These are phyloP conservation scores for Claviceps africana DNA, from an alignment of 2,329 filamentous ascomycete species.

Conservation along the genomic window DNA sequence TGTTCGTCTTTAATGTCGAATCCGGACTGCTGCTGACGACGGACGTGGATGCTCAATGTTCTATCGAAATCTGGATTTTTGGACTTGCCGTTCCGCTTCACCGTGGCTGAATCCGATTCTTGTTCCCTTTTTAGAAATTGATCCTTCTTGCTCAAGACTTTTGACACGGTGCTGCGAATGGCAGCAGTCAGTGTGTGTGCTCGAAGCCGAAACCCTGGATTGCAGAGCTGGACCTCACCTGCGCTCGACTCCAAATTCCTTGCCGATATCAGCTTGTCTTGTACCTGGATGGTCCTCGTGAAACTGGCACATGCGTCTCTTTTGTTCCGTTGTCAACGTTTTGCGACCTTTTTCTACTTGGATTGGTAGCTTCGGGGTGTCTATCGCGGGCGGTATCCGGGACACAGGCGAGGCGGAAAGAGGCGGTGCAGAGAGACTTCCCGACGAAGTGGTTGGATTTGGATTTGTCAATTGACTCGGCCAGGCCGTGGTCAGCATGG, in stretches of 20 bases:
- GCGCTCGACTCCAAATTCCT: slow-evolving; percentile 89
- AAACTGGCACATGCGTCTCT: slow-evolving; percentile 85
- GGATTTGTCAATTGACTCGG: slow-evolving; percentile 71
- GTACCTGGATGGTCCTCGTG: slow-evolving; percentile 79
- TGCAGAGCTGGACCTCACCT: slow-evolving; percentile 46
- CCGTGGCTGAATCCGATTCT: slow-evolving; percentile 41
- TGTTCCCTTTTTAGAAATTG: slow-evolving; percentile 81
- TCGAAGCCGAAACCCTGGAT: background rate
- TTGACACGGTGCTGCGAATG: slow-evolving; percentile 76
- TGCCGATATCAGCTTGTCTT: slow-evolving; percentile 94
- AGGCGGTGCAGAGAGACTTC: slow-evolving; percentile 44
- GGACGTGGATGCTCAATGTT: slow-evolving; percentile 74
- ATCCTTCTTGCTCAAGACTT: slow-evolving; percentile 86
- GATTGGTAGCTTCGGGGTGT: slow-evolving; percentile 16
- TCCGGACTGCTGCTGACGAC: slow-evolving; percentile 66
- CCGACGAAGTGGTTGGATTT: slow-evolving; percentile 39
- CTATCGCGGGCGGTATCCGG: slow-evolving; percentile 29
- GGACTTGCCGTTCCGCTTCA: slow-evolving; percentile 62
- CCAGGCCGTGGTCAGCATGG: slow-evolving; percentile 63
- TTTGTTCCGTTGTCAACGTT: slow-evolving; percentile 82
- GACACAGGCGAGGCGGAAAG: slow-evolving; percentile 44
- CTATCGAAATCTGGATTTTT: slow-evolving; percentile 86
- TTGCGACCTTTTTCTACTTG: slow-evolving; percentile 55
- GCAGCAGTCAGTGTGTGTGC: background rate
- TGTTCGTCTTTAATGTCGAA: slow-evolving; percentile 61